Conservation (phyloP, 768 basidiomycete species). For the Tricholomella constricta region DNA sequence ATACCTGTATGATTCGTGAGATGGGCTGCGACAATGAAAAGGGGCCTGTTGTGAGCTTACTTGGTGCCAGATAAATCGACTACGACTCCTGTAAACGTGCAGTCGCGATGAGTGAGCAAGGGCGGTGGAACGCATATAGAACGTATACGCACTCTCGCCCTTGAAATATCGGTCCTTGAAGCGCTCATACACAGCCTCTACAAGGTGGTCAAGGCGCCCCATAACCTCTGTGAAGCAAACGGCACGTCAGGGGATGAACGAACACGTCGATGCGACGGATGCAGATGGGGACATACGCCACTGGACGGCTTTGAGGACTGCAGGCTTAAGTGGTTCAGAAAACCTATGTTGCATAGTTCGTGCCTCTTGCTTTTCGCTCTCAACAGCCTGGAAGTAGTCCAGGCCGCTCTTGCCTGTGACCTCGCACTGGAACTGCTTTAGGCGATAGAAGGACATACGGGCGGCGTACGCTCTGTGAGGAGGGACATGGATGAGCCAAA, state of each 20-base stretch:
- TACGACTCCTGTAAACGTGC: slow-evolving; percentile 60
- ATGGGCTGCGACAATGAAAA: slow-evolving; percentile 5
- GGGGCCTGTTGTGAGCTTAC: slow-evolving; percentile 40
- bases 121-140: background rate
- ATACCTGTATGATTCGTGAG: slow-evolving; percentile 53
- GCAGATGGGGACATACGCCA: slow-evolving; percentile 75
- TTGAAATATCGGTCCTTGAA: slow-evolving; percentile 95
- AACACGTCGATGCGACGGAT: slow-evolving; percentile 17
- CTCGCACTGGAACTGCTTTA: slow-evolving; percentile 96
- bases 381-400: slow-evolving; percentile 92
- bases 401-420: slow-evolving; percentile 93
- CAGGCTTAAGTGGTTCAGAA: slow-evolving; percentile 89
- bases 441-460: slow-evolving; percentile 92
- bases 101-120: slow-evolving; percentile 16
- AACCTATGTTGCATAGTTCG: slow-evolving; percentile 88
- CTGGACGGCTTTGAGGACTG: slow-evolving; percentile 90
- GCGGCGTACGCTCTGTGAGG: slow-evolving; percentile 71
- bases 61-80: slow-evolving; percentile 88
- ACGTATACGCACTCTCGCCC: slow-evolving; percentile 74
- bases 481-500: slow-evolving; percentile 18
- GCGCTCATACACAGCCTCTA: slow-evolving; percentile 93
- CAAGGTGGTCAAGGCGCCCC: slow-evolving; percentile 92
- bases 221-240: slow-evolving; percentile 75
- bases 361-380: slow-evolving; percentile 89
- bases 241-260: slow-evolving; percentile 16